Conservation (phyloP, 176 grass and related monocot species). For the Eleusine indica region DNA sequence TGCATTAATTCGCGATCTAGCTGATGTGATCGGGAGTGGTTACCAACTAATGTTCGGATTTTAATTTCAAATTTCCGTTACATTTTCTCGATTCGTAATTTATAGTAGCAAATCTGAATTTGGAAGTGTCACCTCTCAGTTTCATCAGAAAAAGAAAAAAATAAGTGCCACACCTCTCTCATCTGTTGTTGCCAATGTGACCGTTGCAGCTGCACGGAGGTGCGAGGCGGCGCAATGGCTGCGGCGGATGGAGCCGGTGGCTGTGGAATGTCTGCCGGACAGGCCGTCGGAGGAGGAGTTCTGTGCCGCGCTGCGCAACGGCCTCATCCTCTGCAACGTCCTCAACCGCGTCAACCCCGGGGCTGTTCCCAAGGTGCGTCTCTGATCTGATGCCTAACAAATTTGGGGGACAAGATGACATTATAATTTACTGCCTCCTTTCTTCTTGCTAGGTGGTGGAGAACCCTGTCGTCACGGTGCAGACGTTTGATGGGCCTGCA, state of each 20-base stretch:
- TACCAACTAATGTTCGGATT: not conserved
- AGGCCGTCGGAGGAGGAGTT: slow-evolving; percentile 70
- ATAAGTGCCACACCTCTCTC: not conserved
- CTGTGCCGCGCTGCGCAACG: slow-evolving; percentile 66
- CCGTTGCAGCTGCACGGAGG: slow-evolving; percentile 56
- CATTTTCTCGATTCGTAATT: not conserved
- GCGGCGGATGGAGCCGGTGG: slow-evolving; percentile 59
- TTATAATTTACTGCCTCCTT: not conserved
- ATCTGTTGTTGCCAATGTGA: slow-evolving; percentile 2
- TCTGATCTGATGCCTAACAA: not conserved
- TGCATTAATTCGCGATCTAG: not conserved
- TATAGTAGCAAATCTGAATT: not conserved
- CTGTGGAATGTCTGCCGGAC: slow-evolving; percentile 52
- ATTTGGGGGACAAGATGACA: not conserved
- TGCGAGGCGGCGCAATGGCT: slow-evolving; percentile 77
- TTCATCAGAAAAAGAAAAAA: not conserved
- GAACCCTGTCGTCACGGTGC: slow-evolving; percentile 59
- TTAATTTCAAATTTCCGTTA: not conserved
- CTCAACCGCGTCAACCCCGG: slow-evolving; percentile 84
- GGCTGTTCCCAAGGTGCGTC: slow-evolving; percentile 68
- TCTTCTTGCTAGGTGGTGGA: slow-evolving; percentile 61
- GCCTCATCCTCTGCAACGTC: slow-evolving; percentile 78
- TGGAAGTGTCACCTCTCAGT: not conserved
- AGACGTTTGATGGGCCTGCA: slow-evolving; percentile 69
- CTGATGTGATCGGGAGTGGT: not conserved